Conservation (phyloP, 148 eudicot genomes). For the Vaccinium darrowii region DNA sequence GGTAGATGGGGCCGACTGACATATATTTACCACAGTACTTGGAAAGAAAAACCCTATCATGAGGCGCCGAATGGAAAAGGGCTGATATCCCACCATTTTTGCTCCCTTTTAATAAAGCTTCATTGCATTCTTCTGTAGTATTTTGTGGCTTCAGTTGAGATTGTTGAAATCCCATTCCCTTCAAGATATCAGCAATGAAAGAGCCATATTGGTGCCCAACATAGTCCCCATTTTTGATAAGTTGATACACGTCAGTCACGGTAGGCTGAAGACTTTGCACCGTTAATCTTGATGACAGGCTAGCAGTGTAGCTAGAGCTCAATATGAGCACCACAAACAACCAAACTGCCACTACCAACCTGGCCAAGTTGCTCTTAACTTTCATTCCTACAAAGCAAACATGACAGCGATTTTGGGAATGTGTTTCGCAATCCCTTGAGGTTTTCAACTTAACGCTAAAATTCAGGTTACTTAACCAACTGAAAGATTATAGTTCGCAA, state of each 20-base stretch:
- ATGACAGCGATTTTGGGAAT: too few relatives aligned
- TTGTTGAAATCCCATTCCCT: slow-evolving; percentile 12
- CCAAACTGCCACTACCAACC: neutral
- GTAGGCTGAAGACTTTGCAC: slow-evolving; percentile 24
- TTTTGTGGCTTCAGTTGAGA: slow-evolving; percentile 5
- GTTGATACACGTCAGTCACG: slow-evolving; percentile 22
- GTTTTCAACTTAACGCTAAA: too few relatives aligned
- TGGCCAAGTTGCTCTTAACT: slow-evolving; percentile 21
- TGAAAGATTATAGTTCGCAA: too few relatives aligned
- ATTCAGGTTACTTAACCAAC: too few relatives aligned
- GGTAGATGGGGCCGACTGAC: slow-evolving; percentile 19
- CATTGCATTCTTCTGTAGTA: neutral
- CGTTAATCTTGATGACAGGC: slow-evolving; percentile 25
- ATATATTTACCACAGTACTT: slow-evolving; percentile 25
- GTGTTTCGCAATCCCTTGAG: too few relatives aligned
- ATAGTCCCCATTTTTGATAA: slow-evolving; percentile 20
- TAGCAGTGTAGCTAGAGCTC: slow-evolving; percentile 28
- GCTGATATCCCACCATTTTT: slow-evolving; percentile 32
- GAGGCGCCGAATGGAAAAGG: slow-evolving; percentile 10
- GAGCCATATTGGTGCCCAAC: slow-evolving; percentile 32
- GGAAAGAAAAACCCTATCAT: slow-evolving; percentile 17
- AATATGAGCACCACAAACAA: slow-evolving; percentile 24
- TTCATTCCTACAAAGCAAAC: slow-evolving; percentile 14
- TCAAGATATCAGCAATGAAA: slow-evolving; percentile 15
- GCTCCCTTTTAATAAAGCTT: slow-evolving; percentile 19